Base-by-base conservation (phyloP, 1,139 yeast genomes). In the Yamadazyma mexicana region DNA sequence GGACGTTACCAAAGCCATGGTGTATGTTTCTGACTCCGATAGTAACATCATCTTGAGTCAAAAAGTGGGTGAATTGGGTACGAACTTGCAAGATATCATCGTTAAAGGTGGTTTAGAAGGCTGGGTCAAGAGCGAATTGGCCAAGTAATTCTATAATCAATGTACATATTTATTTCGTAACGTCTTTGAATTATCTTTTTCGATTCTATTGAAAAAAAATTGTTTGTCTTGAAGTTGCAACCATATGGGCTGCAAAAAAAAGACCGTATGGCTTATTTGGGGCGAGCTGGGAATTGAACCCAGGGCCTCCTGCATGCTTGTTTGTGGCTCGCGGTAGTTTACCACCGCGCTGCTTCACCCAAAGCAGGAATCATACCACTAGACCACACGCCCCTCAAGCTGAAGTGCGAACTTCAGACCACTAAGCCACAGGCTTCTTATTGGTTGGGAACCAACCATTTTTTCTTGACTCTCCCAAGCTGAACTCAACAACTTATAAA, bases 91-190 rank as follows among this genome's bases (percentile, higher is more conserved):
- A 68, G 98, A 92, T 53, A 92, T 92, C 54, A 92, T 92, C 51
- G 91, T 92, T 52, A 85, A 89, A 63, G 98, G 98, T 36, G 99
- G 99, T 39, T 79, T 92, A 46, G 99, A 92, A 75, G 95, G 96
- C 34, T 92, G 98, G 98, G 98, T 92, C 46, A 85, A 79, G 65
- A 76, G 91, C 33, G 87, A 86, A 62, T 70, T 86, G 45, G 64
- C 65, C 52, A 57, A 50, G 24, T 37, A 37, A 24, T 6, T 34
- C 12, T 17, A 27, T 30, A 8, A 10, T 7, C 17, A 16, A 16
- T 20, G 34, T 31, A 20, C 7, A 20, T 31, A 31, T 22, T 31
- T 31, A 31, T 31, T 31, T 10, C n/a, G n/a, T n/a, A n/a, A 14
- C 15, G 9, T 25, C 11, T 9, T 25, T n/a, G 11, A n/a, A n/a